Base-by-base conservation (phyloP, 2,329 filamentous ascomycete species). In the Alternaria postmessia region DNA sequence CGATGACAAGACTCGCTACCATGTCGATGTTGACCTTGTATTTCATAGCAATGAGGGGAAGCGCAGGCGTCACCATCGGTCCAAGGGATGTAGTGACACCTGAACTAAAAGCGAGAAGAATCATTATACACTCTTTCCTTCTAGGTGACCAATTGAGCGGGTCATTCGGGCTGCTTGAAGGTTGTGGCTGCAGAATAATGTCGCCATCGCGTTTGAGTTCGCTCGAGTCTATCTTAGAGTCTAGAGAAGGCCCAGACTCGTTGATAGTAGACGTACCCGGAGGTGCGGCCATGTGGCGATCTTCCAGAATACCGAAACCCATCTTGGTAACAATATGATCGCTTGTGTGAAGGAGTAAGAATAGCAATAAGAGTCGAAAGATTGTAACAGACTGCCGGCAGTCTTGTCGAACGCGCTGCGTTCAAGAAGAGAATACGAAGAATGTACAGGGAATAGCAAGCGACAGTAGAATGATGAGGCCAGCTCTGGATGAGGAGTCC, bases 81-180 rank as follows among this genome's bases (percentile, higher is more conserved):
- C 78, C 79, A 11, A 81, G 75, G 11, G 75, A 59, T 16, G 73
- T 76, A 1, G 74, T 76, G 0, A 75, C 70, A 1, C 75, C 75
- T 4, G 75, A 77, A 54, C 67, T 71, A 54, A 77, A 76, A 9
- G 75, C 75, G 5, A 77, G 70, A 36, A 75, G 66, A 7, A 73
- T 24, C 68, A 77, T 75, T 46, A 77, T 75, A 1, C 68, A 68
- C 39, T 76, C 71, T 49, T 77, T 77, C 47, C 75, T 69, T 5
- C 61, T 57, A 6, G 57, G 60, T 30, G 66, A 66, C 76, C 75
- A 80, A 54, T 78, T 79, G 18, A 97, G 83, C 28, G 93, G 94
- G 78, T 97, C 94, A 75, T 96, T 94, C 4, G 92, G 92, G 76
- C 94, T 92, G 77, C 96, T 91, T 59, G 90, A 94, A 2, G 94